Evolutionary conservation across 345 rosid species (phyloP).

Genomic region (Gossypioides kirkii): DNA sequence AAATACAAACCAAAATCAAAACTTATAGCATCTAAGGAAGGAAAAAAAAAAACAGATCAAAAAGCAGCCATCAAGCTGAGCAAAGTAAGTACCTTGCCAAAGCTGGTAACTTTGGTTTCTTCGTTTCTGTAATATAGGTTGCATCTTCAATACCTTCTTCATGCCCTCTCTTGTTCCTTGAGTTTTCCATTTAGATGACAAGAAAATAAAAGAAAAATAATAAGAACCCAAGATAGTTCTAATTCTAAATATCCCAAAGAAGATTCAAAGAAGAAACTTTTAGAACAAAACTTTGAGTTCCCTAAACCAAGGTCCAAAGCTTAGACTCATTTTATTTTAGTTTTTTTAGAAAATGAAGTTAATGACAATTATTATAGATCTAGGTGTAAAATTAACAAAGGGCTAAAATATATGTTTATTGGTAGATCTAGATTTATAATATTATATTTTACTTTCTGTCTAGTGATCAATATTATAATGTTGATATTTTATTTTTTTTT

Average conservation of each 20-base stretch:
- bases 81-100: slow-evolving; percentile 61
- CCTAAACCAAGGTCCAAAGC: slow-evolving; percentile 6
- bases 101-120: slow-evolving; percentile 73
- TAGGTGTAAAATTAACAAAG: slow-evolving; percentile 10
- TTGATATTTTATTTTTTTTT: background rate
- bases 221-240: slow-evolving; percentile 10
- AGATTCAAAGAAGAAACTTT: slow-evolving; percentile 31
- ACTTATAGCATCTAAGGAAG: background rate
- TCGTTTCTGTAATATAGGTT: slow-evolving; percentile 47
- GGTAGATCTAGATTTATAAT: slow-evolving; percentile 20
- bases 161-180: slow-evolving; percentile 56
- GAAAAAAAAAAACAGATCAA: background rate
- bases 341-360: background rate
- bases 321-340: background rate
- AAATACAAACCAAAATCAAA: background rate
- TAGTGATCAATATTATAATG: slow-evolving; percentile 16
- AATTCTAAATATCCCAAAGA: slow-evolving; percentile 27
- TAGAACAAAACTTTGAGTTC: slow-evolving; percentile 11
- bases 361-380: slow-evolving; percentile 15
- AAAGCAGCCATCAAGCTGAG: background rate
- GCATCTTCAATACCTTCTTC: slow-evolving; percentile 48
- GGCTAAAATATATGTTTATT: slow-evolving; percentile 7
- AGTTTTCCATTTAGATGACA: slow-evolving; percentile 57
- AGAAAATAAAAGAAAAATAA: background rate
- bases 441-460: background rate